Evolutionary conservation across 2,329 filamentous ascomycete genomes (phyloP), one percentile per base, ranked within the genome.

Genomic region (Epichloe brachyelytri): DNA sequence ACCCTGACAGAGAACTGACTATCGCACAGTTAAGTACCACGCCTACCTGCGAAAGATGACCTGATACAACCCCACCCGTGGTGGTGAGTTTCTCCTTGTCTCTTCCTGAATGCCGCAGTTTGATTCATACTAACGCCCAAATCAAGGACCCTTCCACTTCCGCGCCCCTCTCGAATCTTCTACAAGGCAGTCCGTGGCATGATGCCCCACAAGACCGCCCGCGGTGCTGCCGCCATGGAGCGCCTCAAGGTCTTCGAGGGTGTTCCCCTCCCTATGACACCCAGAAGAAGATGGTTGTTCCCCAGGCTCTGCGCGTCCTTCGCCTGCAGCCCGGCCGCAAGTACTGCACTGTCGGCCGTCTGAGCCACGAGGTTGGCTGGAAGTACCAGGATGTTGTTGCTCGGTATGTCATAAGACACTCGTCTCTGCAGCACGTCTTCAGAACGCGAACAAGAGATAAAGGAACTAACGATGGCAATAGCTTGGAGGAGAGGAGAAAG

Each of bases 171-270:
- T 68, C 87, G 94, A 77, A 96, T 98, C 81, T 95, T 98, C 86
- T 98, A 96, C 87, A 95, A 96, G 86, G 89, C 93, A 71, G 88
- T 98, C 77, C 91, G 93, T 74, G 93, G 93, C 74, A 98, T 98
- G 93, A 94, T 98, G 64, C 93, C 93, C 70, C 93, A 98, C 88
- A 98, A 98, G 88, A 98, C 93, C 64, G 83, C 93, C 72, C 91
- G 93, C 71, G 93, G 93, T 77, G 86, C 88, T 66, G 91, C 91
- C 67, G 93, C 93, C 65, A 76, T 98, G 71, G 90, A 97, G 83
- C 86, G 93, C 76, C 87, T 98, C 64, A 98, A 98, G 89, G 89
- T 95, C 72, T 98, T 97, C 75, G 93, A 98, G 86, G 93, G 93
- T 82, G 83, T 98, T 61, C 93, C 93, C 88, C 91, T 69, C 93